These are phyloP conservation scores for Triticum dicoccoides DNA, from an alignment of 176 grass and related monocot species.

Conservation along the genomic window DNA sequence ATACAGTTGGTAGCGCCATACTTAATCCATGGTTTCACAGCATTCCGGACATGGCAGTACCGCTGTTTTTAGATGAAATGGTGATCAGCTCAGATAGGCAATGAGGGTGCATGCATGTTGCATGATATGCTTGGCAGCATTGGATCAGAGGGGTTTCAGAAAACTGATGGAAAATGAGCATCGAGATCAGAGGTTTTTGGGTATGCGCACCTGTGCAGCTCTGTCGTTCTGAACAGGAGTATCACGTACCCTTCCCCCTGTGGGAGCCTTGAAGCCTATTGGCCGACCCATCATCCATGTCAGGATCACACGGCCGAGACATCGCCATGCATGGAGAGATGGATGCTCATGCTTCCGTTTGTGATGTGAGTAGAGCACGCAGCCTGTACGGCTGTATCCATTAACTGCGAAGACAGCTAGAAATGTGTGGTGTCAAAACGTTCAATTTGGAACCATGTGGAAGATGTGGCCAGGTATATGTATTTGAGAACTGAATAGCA, in stretches of 20 bases:
- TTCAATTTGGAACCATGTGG: neutral
- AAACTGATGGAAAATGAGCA: neutral
- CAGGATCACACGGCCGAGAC: constrained; percentile 3
- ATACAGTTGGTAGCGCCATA: too few relatives aligned
- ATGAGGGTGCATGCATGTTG: neutral
- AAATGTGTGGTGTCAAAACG: neutral
- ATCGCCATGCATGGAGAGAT: neutral
- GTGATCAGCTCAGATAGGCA: too few relatives aligned
- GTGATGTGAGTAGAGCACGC: neutral
- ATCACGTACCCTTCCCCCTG: constrained; percentile 5
- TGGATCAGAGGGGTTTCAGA: neutral
- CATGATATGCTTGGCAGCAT: neutral
- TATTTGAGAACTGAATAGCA: too few relatives aligned
- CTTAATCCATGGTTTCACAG: too few relatives aligned
- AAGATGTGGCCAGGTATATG: too few relatives aligned
- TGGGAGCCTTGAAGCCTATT: constrained; percentile 3
- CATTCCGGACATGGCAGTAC: too few relatives aligned
- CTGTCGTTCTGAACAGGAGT: neutral
- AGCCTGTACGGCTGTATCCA: too few relatives aligned
- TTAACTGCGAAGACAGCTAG: neutral
- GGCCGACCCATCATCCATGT: constrained; percentile 24
- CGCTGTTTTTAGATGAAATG: too few relatives aligned
- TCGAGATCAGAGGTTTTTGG: constrained; percentile 27
- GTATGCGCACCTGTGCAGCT: constrained; percentile 40
- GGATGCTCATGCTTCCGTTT: neutral